phyloP scores from a whole-genome alignment of 164 flowering plant genomes.

The Piper longum region DNA sequence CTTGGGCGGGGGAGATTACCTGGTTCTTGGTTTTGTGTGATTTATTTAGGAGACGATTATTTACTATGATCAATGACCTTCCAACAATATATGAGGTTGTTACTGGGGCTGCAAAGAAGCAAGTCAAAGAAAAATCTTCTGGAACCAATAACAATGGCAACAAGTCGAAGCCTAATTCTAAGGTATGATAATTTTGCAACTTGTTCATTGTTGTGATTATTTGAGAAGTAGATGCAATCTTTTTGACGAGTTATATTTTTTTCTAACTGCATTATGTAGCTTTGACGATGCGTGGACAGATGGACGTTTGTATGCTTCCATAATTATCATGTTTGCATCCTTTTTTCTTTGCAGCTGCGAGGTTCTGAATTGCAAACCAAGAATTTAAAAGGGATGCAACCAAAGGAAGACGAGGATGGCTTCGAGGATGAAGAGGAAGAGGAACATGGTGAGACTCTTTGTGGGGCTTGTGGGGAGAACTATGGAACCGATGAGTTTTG shows the following conservation, averaged over 20 bases:
- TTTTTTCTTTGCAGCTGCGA: slow-evolving; percentile 16
- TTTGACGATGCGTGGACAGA: background rate
- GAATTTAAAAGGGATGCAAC: slow-evolving; percentile 19
- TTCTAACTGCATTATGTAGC: too few relatives aligned
- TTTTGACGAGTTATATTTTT: too few relatives aligned
- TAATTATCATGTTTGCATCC: background rate
- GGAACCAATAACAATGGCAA: slow-evolving; percentile 48
- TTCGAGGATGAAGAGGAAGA: slow-evolving; percentile 63
- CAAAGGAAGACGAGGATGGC: slow-evolving; percentile 49
- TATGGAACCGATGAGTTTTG: slow-evolving; percentile 82
- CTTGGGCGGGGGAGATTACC: background rate
- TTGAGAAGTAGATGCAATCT: background rate
- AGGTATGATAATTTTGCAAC: slow-evolving; percentile 25
- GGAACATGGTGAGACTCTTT: slow-evolving; percentile 69
- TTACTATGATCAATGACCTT: slow-evolving; percentile 71
- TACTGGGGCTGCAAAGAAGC: slow-evolving; percentile 58
- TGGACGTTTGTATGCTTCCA: background rate
- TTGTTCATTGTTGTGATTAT: background rate
- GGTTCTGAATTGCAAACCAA: slow-evolving; percentile 35
- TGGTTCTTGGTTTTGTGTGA: background rate
- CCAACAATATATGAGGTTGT: slow-evolving; percentile 82
- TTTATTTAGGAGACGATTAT: slow-evolving; percentile 60
- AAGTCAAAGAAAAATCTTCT: slow-evolving; percentile 53
- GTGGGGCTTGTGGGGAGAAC: slow-evolving; percentile 87
- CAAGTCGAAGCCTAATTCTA: slow-evolving; percentile 56